phyloP scores from a whole-genome alignment of 805 yeast genomes.

The Crinitomyces ghanaensis region DNA sequence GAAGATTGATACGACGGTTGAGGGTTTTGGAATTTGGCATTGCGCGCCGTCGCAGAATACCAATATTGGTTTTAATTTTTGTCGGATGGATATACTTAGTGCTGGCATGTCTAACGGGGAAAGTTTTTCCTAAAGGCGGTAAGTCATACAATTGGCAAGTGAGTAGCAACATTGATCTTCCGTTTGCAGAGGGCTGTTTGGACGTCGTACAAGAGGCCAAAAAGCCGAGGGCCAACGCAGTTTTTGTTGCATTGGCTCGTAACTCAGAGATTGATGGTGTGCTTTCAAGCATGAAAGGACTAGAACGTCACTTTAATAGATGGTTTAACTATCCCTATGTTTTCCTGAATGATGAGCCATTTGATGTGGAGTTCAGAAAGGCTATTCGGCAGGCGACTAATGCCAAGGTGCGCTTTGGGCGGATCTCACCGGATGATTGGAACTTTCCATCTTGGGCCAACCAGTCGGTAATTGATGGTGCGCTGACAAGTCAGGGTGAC shows the following conservation, averaged over 20 bases:
- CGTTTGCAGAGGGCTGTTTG: conserved; percentile 51
- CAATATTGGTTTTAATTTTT: no score
- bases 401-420: conserved; percentile 63
- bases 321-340: conserved; percentile 93
- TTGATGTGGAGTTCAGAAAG: conserved; percentile 49
- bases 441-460: conserved; percentile 45
- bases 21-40: no score
- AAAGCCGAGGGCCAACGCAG: conserved; percentile 62
- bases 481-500: conserved; percentile 68
- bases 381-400: conserved; percentile 42
- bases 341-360: conserved; percentile 72
- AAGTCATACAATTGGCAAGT: conserved; percentile 9
- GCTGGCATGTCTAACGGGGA: conserved; percentile 1
- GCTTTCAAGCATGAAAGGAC: conserved; percentile 51
- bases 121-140: not conserved
- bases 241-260: conserved; percentile 72
- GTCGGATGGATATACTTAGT: not conserved
- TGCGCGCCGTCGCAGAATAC: not conserved
- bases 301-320: conserved; percentile 85
- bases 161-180: conserved; percentile 26
- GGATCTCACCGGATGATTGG: conserved; percentile 53
- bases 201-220: conserved; percentile 32
- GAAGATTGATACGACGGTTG: no score
- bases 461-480: conserved; percentile 38
- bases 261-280: conserved; percentile 76